Evolutionary conservation across 805 yeast species (phyloP).

Genomic region (Barnettozyma salicaria): DNA sequence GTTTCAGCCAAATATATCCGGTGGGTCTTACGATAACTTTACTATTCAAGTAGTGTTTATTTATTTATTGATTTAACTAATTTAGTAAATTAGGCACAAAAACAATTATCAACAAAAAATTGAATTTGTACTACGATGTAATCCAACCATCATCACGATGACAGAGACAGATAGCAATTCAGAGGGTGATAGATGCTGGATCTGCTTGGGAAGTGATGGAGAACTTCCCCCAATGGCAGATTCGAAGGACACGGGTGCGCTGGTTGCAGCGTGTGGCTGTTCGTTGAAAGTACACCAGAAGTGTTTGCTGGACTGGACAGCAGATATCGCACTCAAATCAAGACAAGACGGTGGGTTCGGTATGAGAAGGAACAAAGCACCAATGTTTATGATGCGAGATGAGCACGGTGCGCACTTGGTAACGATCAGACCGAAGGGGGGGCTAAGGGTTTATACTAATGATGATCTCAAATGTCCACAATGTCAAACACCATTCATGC

Average conservation of each 20-base stretch:
- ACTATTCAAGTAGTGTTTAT: too few species aligned
- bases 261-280: constrained; percentile 34
- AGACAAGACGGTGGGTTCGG: constrained; percentile 6
- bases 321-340: constrained; percentile 20
- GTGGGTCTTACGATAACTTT: too few species aligned
- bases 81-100: too few species aligned
- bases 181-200: constrained; percentile 20
- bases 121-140: too few species aligned
- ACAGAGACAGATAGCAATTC: too few species aligned
- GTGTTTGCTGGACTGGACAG: constrained; percentile 34
- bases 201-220: constrained; percentile 14
- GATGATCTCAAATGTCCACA: constrained; percentile 32
- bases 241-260: constrained; percentile 28
- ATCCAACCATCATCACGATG: too few species aligned
- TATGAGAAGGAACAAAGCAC: background rate
- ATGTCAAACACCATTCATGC: constrained; percentile 29
- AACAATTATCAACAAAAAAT: too few species aligned
- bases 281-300: constrained; percentile 33
- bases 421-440: constrained; percentile 4
- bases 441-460: constrained; percentile 5
- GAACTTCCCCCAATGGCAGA: constrained; percentile 18
- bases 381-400: constrained; percentile 1
- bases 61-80: too few species aligned
- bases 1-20: too few species aligned
- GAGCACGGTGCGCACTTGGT: background rate